Percentiles rank a stretch among this genome's conserved stretches.
These are phyloP conservation scores for Trifolium pratense DNA, from an alignment of 306 rosid genomes.

Conservation along the genomic window DNA sequence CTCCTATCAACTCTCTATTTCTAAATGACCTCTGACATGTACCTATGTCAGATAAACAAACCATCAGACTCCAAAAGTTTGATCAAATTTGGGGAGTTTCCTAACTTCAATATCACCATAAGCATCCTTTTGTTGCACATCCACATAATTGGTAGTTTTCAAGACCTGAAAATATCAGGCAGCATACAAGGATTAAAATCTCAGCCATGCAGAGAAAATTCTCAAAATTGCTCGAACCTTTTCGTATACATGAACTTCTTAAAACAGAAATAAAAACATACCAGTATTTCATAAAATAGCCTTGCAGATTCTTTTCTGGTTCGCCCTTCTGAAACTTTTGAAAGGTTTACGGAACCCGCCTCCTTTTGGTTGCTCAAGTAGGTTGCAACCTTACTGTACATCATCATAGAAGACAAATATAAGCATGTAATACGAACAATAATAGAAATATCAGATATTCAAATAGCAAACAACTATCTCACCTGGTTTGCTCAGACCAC, in stretches of 20 bases:
- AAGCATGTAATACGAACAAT: constrained; percentile 14
- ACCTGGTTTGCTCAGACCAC: constrained; percentile 83
- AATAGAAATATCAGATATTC: constrained; percentile 19
- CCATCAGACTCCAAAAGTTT: constrained; percentile 44
- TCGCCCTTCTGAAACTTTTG: constrained; percentile 49
- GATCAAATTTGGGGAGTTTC: constrained; percentile 60
- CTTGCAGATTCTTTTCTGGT: constrained; percentile 70
- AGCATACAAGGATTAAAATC: not conserved
- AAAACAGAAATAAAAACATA: constrained; percentile 45
- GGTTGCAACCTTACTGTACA: constrained; percentile 64
- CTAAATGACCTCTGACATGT: constrained; percentile 4
- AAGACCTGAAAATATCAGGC: constrained; percentile 63
- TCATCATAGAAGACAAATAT: constrained; percentile 35
- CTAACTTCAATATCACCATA: constrained; percentile 60
- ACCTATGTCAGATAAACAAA: not conserved
- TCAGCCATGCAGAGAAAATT: not conserved
- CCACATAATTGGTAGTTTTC: constrained; percentile 65
- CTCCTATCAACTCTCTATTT: constrained; percentile 31
- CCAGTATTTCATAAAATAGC: constrained; percentile 86
- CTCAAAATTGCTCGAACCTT: not conserved
- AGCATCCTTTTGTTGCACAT: constrained; percentile 64
- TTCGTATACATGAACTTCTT: constrained; percentile 1
- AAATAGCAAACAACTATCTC: constrained; percentile 40
- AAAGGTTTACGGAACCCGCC: constrained; percentile 54
- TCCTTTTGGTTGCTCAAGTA: constrained; percentile 48